phyloP scores from a whole-genome alignment of 345 rosid genomes.

The Microcos paniculata region DNA sequence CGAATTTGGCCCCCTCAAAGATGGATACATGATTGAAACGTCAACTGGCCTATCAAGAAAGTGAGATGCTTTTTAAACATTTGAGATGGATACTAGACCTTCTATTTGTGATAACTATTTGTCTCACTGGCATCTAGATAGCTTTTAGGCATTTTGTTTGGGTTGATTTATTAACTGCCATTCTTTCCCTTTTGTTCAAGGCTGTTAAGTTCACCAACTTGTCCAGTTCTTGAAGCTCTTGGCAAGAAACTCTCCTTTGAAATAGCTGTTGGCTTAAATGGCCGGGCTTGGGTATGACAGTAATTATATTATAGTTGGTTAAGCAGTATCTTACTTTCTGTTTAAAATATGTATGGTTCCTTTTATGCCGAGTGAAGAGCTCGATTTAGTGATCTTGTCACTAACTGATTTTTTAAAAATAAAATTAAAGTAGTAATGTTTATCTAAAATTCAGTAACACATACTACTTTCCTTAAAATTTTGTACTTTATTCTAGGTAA shows the following conservation, averaged over 20 bases:
- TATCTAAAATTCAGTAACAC: not conserved
- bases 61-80: constrained; percentile 36
- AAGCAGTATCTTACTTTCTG: not conserved
- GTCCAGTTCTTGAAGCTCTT: constrained; percentile 77
- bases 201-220: constrained; percentile 69
- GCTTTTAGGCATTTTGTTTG: not conserved
- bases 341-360: not conserved
- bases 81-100: constrained; percentile 1
- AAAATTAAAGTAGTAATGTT: not conserved
- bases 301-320: not conserved
- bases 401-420: not conserved
- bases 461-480: not conserved
- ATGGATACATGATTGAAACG: constrained; percentile 82
- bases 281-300: constrained; percentile 66
- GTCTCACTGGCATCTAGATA: not conserved
- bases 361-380: not conserved
- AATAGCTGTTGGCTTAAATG: constrained; percentile 81
- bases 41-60: constrained; percentile 79
- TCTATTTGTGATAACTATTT: not conserved
- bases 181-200: constrained; percentile 28
- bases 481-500: constrained; percentile 35
- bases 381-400: not conserved
- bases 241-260: constrained; percentile 78
- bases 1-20: constrained; percentile 66
- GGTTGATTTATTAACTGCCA: not conserved